These are phyloP conservation scores for Rhodamnia argentea DNA, from an alignment of 345 rosid genomes.

Conservation along the genomic window DNA sequence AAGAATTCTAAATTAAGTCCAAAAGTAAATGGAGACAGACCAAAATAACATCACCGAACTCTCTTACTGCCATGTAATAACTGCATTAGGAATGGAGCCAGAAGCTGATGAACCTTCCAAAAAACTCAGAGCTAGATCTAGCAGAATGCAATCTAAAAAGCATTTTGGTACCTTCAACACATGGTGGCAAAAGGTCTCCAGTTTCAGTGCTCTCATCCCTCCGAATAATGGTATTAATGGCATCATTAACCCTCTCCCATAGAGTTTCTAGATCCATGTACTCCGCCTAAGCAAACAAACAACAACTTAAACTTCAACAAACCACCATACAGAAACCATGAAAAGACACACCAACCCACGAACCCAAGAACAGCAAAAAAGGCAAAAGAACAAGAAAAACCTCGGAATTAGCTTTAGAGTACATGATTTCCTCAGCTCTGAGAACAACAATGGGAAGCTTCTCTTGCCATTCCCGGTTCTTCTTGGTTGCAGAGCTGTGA, in stretches of 20 bases:
- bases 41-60: background rate
- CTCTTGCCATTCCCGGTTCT: constrained; percentile 91
- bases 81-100: background rate
- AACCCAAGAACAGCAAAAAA: background rate
- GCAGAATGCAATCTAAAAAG: background rate
- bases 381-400: constrained; percentile 22
- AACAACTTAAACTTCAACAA: constrained; percentile 2
- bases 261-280: constrained; percentile 62
- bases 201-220: constrained; percentile 81
- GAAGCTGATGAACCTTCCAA: background rate
- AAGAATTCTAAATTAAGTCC: background rate
- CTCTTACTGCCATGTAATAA: background rate
- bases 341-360: constrained; percentile 7
- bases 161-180: constrained; percentile 73
- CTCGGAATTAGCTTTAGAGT: constrained; percentile 98
- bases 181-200: constrained; percentile 87
- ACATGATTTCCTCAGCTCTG: constrained; percentile 91
- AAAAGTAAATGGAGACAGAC: background rate
- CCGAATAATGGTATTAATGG: constrained; percentile 78
- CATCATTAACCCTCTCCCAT: constrained; percentile 94
- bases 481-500: constrained; percentile 54
- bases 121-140: background rate
- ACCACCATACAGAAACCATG: background rate
- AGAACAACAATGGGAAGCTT: constrained; percentile 76
- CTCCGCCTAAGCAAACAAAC: constrained; percentile 45